Conservation (phyloP, 2,329 filamentous ascomycete genomes). For the Cadophora luteo-olivacea region DNA sequence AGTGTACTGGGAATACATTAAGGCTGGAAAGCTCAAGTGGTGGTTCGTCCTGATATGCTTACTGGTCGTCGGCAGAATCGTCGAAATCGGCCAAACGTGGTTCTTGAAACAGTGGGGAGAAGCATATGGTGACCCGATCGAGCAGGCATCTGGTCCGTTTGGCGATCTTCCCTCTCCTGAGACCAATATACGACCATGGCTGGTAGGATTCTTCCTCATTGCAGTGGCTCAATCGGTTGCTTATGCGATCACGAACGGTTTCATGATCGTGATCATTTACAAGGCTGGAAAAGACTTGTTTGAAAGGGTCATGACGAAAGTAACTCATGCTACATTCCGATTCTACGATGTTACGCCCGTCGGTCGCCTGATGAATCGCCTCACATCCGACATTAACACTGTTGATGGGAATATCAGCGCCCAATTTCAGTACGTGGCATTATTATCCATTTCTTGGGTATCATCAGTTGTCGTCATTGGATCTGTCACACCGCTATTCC, state of each 20-base stretch:
- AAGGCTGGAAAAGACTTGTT: conserved; percentile 80
- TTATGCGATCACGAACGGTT: conserved; percentile 66
- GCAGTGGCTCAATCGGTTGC: conserved; percentile 64
- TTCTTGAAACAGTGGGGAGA: conserved; percentile 90
- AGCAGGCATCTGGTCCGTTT: conserved; percentile 47
- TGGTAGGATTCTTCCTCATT: conserved; percentile 73
- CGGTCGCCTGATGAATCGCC: conserved; percentile 87
- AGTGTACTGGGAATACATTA: conserved; percentile 87
- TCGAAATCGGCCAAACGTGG: conserved; percentile 73
- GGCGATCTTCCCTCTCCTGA: conserved; percentile 69
- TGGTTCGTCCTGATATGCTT: conserved; percentile 72
- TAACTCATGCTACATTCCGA: conserved; percentile 82
- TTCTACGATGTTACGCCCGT: conserved; percentile 93
- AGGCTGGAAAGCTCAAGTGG: conserved; percentile 76
- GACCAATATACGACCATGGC: conserved; percentile 74
- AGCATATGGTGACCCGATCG: conserved; percentile 59
- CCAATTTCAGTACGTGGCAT: conserved; percentile 75
- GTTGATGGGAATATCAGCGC: conserved; percentile 85
- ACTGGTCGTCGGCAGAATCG: conserved; percentile 67
- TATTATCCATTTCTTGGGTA: conserved; percentile 72
- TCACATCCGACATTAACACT: conserved; percentile 89
- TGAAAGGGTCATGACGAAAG: conserved; percentile 70
- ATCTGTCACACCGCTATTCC: conserved; percentile 77
- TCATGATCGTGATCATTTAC: conserved; percentile 81
- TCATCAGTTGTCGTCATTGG: conserved; percentile 80